Base-by-base conservation (phyloP, 768 basidiomycete species). In the Roridomyces roridus region DNA sequence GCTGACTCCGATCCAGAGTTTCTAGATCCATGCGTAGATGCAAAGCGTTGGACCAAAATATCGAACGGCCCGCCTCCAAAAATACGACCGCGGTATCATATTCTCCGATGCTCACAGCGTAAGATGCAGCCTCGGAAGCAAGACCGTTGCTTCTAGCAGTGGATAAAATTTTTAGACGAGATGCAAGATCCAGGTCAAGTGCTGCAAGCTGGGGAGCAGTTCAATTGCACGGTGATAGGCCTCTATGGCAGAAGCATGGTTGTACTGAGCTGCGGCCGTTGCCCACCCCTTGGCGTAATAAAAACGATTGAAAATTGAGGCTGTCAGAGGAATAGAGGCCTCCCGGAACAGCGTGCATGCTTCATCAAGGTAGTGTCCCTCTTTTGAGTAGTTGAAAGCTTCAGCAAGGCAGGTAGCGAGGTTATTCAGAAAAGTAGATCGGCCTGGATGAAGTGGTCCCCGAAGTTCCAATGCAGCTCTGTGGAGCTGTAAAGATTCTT, bases 331-430 rank as follows among this genome's bases (percentile, higher is more conserved):
- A n/a, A n/a, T n/a, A n/a, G n/a, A n/a, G n/a, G 17, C 17, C 11
- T 57, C 20, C 29, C 52, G 40, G 14, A 15, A 11, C 5, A 67
- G 66, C 2, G 57, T 51, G 34, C 74, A 63, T 41, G 72, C 64
- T 5, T 64, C 46, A n/a, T 70, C 66, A 15, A 72, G 56, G n/a
- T 68, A 70, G 18, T 59, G 54, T n/a, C 28, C 43, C n/a, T 64
- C 64, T 12, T 68, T 64, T 58, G 62, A 67, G 4, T 64, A 64
- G 23, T 67, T 45, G 48, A 67, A 58, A 18, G 70, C 66, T 5
- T 56, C 54, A 41, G 44, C 62, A 40, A 68, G 43, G 17, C 60
- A 55, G 46, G 2, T 17, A 1, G 52, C 62, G 11, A 67, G 65
- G 44, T 64, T 63, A 60, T 53, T 39, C 5, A 63, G 51, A 18